phyloP scores from a whole-genome alignment of 139 green algal species.

The Eudorina sp. region DNA sequence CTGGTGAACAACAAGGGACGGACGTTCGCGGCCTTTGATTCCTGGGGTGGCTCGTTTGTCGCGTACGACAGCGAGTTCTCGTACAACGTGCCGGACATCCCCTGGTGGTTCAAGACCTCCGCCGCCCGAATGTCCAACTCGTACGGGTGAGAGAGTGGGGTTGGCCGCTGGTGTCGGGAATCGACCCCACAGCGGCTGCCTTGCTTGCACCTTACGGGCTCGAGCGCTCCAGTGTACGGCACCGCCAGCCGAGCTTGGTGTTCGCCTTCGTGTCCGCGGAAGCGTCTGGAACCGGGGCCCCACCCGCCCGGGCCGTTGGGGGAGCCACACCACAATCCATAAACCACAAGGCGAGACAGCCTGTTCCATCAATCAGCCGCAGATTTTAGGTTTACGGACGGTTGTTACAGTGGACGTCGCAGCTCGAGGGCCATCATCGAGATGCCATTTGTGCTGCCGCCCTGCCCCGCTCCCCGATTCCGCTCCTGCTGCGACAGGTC shows the following conservation, averaged over 20 bases:
- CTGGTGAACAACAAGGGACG: background rate
- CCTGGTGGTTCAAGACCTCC: background rate
- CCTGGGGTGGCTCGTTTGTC: background rate
- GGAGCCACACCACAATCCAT: too few species aligned
- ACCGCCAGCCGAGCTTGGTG: background rate
- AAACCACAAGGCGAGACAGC: too few species aligned
- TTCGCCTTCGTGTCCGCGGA: background rate
- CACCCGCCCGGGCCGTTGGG: too few species aligned
- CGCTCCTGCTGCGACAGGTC: background rate
- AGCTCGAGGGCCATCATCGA: background rate
- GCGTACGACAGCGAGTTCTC: background rate
- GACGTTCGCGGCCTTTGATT: background rate
- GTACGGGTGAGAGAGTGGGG: background rate
- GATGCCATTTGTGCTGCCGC: background rate
- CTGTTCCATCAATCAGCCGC: too few species aligned
- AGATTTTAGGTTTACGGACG: too few species aligned
- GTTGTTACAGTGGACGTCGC: too few species aligned
- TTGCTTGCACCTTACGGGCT: too few species aligned
- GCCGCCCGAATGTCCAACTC: conserved; percentile 6
- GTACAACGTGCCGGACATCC: background rate
- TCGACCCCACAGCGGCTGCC: too few species aligned
- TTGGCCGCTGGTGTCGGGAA: too few species aligned
- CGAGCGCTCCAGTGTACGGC: background rate
- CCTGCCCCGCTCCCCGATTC: background rate
- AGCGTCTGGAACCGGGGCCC: background rate